phyloP scores from a whole-genome alignment of 805 yeast species.

The Starmerella floris region DNA sequence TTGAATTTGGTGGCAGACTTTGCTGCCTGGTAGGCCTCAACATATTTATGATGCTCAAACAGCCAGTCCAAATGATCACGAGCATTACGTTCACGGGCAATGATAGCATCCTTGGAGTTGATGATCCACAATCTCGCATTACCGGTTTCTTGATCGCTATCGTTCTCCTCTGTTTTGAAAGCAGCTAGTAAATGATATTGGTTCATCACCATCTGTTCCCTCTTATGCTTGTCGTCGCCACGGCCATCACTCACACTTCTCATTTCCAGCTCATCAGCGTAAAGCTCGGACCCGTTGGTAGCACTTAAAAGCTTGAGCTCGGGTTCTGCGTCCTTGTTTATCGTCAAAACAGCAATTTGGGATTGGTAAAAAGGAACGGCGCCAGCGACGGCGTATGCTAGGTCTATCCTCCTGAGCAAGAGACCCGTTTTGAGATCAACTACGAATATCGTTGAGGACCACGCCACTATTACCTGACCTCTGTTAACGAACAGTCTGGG shows the following conservation, averaged over 20 bases:
- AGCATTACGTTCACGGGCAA: conserved; percentile 57
- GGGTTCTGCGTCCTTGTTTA: conserved; percentile 28
- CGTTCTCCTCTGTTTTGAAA: not conserved
- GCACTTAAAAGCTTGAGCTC: conserved; percentile 61
- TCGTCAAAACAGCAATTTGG: conserved; percentile 14
- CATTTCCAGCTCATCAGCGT: conserved; percentile 66
- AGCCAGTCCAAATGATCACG: conserved; percentile 67
- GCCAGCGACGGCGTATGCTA: conserved; percentile 10
- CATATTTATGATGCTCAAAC: conserved; percentile 37
- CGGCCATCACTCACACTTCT: conserved; percentile 26
- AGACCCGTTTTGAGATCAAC: conserved; percentile 25
- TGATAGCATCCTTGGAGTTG: conserved; percentile 69
- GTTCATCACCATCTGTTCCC: conserved; percentile 28
- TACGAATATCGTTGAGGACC: conserved; percentile 71
- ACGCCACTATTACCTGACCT: conserved; percentile 43
- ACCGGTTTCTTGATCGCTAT: conserved; percentile 9
- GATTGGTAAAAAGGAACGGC: conserved; percentile 8
- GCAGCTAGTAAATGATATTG: conserved; percentile 38
- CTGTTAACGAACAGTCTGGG: conserved; percentile 48
- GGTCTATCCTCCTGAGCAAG: not conserved
- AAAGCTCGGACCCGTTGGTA: conserved; percentile 52
- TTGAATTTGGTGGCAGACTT: conserved; percentile 1
- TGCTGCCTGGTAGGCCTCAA: conserved; percentile 46
- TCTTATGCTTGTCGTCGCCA: conserved; percentile 29
- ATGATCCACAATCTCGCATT: conserved; percentile 36